Evolutionary conservation across 164 flowering plant genomes (phyloP), one percentile per base, ranked within the genome.

Genomic region (Cinnamomum chago): DNA sequence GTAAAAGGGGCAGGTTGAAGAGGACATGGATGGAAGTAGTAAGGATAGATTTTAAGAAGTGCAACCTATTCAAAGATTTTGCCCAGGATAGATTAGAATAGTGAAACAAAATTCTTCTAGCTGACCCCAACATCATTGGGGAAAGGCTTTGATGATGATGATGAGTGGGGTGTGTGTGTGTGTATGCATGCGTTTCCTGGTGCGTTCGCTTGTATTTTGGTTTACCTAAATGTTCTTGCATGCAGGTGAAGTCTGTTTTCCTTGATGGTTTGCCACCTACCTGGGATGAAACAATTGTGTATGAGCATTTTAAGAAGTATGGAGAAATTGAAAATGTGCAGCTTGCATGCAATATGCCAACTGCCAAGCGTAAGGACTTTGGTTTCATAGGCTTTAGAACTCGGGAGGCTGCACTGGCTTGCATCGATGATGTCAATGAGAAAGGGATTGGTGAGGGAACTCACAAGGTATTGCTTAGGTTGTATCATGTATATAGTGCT

Each of bases 331-430:
- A 76, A 71, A 76, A 74, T 52, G 79, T 81, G 58, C 60, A 76
- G 77, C 84, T 81, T 69, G 84, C 84, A 74, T 75, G 81, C 68
- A 71, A 76, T 69, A 81, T 79, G 84, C 81, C 81, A 58, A 76
- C 79, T 64, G 84, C 84, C 76, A 81, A 79, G 75, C 79, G 81
- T 40, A 76, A 73, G 66, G 81, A 81, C 68, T 81, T 78, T 58
- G 83, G 81, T 9, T 81, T 78, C 71, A 47, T 81, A 24, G 20
- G 28, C 28, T 79, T 79, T 71, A 68, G 35, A 62, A 73, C 84
- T 51, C 75, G 81, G 64, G 79, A 79, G 30, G 79, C 81, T 14
- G 84, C 84, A 70, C 18, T 79, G 50, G 67, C 81, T 66, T 81
- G 84, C 75, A 79, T 81, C 52, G 80, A 81, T 64, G 81, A 71